Evolutionary conservation across 2,329 filamentous ascomycete species (phyloP).

Genomic region (Paraphaeosphaeria minitans): DNA sequence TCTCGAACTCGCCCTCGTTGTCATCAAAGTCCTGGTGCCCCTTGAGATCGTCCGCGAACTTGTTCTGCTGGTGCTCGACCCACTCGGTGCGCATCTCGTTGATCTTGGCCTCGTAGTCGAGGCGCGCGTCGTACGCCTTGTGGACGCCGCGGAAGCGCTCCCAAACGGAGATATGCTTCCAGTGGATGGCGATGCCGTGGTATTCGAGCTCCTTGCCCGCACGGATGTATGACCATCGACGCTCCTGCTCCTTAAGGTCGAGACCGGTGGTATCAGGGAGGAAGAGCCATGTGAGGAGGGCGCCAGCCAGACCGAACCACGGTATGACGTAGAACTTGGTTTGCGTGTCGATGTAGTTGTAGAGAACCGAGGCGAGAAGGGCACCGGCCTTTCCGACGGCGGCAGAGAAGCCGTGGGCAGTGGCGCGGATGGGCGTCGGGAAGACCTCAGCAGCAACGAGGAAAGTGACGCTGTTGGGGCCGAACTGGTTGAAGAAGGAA

Average conservation of each 20-base stretch:
- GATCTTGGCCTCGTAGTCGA: constrained; percentile 84
- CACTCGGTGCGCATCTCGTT: constrained; percentile 72
- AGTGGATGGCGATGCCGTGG: constrained; percentile 91
- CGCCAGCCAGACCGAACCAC: constrained; percentile 90
- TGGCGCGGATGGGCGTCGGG: constrained; percentile 89
- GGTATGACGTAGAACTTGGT: constrained; percentile 91
- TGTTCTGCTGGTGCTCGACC: constrained; percentile 61
- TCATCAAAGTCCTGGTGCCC: constrained; percentile 34
- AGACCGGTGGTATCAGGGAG: constrained; percentile 97
- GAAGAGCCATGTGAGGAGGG: constrained; percentile 81
- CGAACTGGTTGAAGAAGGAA: constrained; percentile 99
- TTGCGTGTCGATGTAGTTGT: constrained; percentile 89
- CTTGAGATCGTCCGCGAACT: constrained; percentile 40
- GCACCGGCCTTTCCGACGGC: constrained; percentile 89
- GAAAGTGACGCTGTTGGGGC: constrained; percentile 95
- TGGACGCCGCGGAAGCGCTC: constrained; percentile 79
- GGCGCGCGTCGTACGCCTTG: constrained; percentile 81
- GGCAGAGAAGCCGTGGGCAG: constrained; percentile 93
- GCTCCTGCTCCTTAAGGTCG: constrained; percentile 96
- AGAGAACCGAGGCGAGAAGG: constrained; percentile 82
- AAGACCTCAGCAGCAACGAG: constrained; percentile 95
- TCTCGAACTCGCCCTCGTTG: constrained; percentile 22
- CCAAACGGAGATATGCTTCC: constrained; percentile 85
- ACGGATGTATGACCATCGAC: constrained; percentile 87
- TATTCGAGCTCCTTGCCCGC: constrained; percentile 79